Base-by-base conservation (phyloP, 2,329 filamentous ascomycete genomes). In the Thermoascus crustaceus region DNA sequence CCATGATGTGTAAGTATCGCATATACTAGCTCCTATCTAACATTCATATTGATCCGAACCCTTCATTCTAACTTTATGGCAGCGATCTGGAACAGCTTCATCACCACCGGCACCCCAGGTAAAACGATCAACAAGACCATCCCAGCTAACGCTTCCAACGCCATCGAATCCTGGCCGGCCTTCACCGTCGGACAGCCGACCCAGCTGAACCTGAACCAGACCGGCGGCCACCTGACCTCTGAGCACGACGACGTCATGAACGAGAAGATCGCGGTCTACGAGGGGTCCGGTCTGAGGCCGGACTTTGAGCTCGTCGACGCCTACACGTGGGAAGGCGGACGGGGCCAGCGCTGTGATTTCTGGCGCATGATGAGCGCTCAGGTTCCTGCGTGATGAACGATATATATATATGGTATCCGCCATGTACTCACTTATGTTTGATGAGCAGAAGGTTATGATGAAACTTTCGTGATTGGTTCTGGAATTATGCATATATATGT, bases 141-240 rank as follows among this genome's bases (percentile, higher is more conserved):
- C 6, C 47, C 49, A 8, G 43, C 53, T 4, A 49, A 42, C 18
- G 53, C 54, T 19, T 54, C 56, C 3, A 41, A 49, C 14, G 39
- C 48, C n/a, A 40, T 45, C 9, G 42, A 46, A 3, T 21, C 36
- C 2, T 69, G 66, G 62, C 56, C 57, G 0, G 39, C 44, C 24
- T 68, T 59, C 53, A 48, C 43, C 1, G 47, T 56, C 3, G 43
- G 51, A 7, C 47, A 48, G 3, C 60, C 57, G 0, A 44, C 49
- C 6, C 60, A 64, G 55, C 46, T 69, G 22, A 63, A 69, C 40
- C 38, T 71, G 21, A 71, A 71, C 39, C 59, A 67, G 43, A 70
- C 66, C 0, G 67, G 67, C 4, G 66, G 64, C 4, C 40, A 31
- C 22, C 23, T 37, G 21, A 43, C 44, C 10, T 16, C 25, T 5